These are phyloP conservation scores for Obelidium mucronatum DNA, from an alignment of 192 early-diverging fungal genomes.

Conservation along the genomic window DNA sequence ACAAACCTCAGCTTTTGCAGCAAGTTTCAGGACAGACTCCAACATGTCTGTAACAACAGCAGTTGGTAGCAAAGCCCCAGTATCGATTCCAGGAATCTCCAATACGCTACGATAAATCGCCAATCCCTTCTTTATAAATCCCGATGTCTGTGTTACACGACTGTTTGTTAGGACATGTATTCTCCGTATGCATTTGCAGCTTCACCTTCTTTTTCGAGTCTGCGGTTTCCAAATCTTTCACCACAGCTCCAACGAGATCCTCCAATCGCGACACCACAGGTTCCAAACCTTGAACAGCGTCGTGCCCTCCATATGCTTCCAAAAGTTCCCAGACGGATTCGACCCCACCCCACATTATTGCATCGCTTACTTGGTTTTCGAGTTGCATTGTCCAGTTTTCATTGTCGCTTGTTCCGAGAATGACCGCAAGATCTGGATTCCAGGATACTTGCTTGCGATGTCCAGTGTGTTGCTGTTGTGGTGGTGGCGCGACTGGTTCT, in stretches of 20 bases:
- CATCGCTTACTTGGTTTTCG: neutral
- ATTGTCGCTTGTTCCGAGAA: slow-evolving; percentile 2
- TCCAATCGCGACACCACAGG: neutral
- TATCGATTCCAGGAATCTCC: slow-evolving; percentile 3
- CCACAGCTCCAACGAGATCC: slow-evolving; percentile 9
- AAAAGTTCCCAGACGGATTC: neutral
- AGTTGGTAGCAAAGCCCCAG: neutral
- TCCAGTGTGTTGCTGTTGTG: no score
- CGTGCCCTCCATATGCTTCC: neutral
- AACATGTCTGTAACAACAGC: neutral
- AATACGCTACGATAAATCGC: neutral
- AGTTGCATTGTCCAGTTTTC: neutral
- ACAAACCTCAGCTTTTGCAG: slow-evolving; percentile 11
- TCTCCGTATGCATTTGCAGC: no score
- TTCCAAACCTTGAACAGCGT: neutral
- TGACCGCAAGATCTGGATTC: neutral
- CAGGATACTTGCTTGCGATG: slow-evolving; percentile 21
- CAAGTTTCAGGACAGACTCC: neutral
- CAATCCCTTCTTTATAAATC: neutral
- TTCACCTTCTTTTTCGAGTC: neutral
- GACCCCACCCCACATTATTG: neutral
- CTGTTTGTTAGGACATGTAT: no score
- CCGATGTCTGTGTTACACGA: neutral
- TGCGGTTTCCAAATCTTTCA: neutral
- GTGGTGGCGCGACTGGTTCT: no score